These are phyloP conservation scores for Aspergillus luchuensis DNA, from an alignment of 2,329 filamentous ascomycete genomes.

Conservation along the genomic window DNA sequence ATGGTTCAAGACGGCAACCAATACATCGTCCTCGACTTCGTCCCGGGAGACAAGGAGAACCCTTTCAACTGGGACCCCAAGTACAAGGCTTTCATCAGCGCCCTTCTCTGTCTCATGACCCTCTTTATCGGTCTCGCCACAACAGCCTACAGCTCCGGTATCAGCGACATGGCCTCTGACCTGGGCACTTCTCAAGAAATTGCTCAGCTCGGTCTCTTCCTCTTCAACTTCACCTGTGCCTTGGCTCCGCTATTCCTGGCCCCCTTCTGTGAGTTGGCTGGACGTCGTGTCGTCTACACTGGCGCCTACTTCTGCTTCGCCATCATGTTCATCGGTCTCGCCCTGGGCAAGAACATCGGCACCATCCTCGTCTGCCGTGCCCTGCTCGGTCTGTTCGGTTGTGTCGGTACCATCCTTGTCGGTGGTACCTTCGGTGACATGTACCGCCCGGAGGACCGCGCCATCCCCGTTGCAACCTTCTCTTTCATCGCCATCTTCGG, in stretches of 20 bases:
- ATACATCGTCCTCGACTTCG: slow-evolving; percentile 51
- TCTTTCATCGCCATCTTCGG: slow-evolving; percentile 55
- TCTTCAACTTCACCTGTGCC: slow-evolving; percentile 54
- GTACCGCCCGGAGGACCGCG: slow-evolving; percentile 50
- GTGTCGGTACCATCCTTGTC: slow-evolving; percentile 54
- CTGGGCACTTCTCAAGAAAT: slow-evolving; percentile 46
- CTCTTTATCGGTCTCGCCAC: slow-evolving; percentile 58
- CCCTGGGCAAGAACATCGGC: slow-evolving; percentile 52
- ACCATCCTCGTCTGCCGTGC: slow-evolving; percentile 52
- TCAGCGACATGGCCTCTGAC: slow-evolving; percentile 50
- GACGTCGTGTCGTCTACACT: slow-evolving; percentile 50
- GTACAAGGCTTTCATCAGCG: slow-evolving; percentile 51
- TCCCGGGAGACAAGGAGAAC: slow-evolving; percentile 51
- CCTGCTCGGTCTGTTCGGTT: slow-evolving; percentile 53
- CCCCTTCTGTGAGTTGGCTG: slow-evolving; percentile 55
- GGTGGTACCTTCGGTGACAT: slow-evolving; percentile 55
- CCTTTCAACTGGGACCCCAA: slow-evolving; percentile 55
- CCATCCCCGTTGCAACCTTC: slow-evolving; percentile 53
- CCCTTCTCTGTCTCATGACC: slow-evolving; percentile 55
- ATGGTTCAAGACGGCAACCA: slow-evolving; percentile 48
- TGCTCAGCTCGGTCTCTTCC: slow-evolving; percentile 54
- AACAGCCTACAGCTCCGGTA: slow-evolving; percentile 55
- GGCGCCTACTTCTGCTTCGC: slow-evolving; percentile 51
- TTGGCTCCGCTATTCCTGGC: slow-evolving; percentile 52
- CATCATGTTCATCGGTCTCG: slow-evolving; percentile 52